Base-by-base conservation (phyloP, 345 rosid genomes). In the Murraya koenigii region DNA sequence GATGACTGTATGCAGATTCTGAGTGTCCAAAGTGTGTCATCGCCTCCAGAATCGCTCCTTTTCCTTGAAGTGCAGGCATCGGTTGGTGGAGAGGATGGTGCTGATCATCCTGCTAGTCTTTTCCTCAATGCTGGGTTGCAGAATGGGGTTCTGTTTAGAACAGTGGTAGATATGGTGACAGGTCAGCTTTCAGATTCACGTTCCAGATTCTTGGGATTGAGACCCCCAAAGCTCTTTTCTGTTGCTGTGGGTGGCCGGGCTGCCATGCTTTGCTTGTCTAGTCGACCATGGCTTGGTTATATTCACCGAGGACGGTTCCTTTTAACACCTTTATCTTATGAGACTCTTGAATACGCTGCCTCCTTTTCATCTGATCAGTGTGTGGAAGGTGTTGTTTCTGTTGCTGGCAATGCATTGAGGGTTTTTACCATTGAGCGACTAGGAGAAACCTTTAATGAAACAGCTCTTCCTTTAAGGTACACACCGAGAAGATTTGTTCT, bases 11-110 rank as follows among this genome's bases (percentile, higher is more conserved):
- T 96, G 94, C 99, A 96, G 88, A 84, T 96, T 78, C 85, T 96
- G 72, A 96, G 99, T 36, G 91, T 96, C 68, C 98, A 94, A 83
- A 94, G 99, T 89, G 99, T 96, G 73, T 94, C 99, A 68, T 90
- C 97, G 25, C 89, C 95, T 83, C 99, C 99, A 2, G 97, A 96
- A 77, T 96, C 98, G 80, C 94, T 96, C 60, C 93, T 96, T 58
- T 94, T 96, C 87, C 99, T 96, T 65, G 99, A 96, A 88, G 98
- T 96, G 77, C 94, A 88, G 86, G 99, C 99, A 78, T 94, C 99
- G 0, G 64, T 89, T 62, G 98, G 99, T 75, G 97, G 99, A 59
- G 99, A 90, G 83, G 99, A 96, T 84, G 98, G 97, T 79, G 99
- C 99, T 75, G 99, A 96, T 87, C 98, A 94, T 84, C 98, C 99